Percentiles rank a stretch among this genome's conserved stretches.
phyloP scores from a whole-genome alignment of 163 green algal species.

The Chlamydomonas reinhardtii region DNA sequence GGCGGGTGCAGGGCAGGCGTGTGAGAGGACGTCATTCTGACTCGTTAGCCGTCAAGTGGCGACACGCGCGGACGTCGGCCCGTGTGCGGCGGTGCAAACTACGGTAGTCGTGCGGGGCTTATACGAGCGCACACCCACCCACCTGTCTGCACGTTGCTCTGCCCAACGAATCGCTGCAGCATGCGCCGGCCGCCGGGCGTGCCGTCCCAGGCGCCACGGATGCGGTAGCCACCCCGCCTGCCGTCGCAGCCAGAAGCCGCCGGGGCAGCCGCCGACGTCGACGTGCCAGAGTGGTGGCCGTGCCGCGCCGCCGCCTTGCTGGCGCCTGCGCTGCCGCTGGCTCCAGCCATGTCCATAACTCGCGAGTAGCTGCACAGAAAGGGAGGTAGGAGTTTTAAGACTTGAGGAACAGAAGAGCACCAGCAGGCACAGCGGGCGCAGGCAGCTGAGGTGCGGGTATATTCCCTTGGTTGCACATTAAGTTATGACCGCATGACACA shows the following conservation, averaged over 20 bases:
- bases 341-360: neutral
- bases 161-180: constrained; percentile 80
- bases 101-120: too few relatives aligned
- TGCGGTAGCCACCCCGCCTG: neutral
- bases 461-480: too few relatives aligned
- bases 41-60: too few relatives aligned
- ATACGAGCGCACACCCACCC: neutral
- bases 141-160: constrained; percentile 85
- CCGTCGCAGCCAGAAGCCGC: neutral
- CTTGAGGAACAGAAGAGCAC: too few relatives aligned
- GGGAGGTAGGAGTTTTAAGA: too few relatives aligned
- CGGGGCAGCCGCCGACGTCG: neutral
- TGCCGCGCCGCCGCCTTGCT: neutral
- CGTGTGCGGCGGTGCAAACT: too few relatives aligned
- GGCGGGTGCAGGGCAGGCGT: too few relatives aligned
- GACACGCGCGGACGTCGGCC: too few relatives aligned
- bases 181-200: constrained; percentile 57
- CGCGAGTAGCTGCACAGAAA: neutral
- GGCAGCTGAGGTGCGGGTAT: too few relatives aligned
- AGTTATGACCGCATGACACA: too few relatives aligned
- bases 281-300: neutral
- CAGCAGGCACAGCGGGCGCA: too few relatives aligned
- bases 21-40: too few relatives aligned
- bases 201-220: constrained; percentile 38
- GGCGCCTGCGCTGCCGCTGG: neutral